phyloP scores from a whole-genome alignment of 2,329 filamentous ascomycete species.

The Diaporthe sp. region DNA sequence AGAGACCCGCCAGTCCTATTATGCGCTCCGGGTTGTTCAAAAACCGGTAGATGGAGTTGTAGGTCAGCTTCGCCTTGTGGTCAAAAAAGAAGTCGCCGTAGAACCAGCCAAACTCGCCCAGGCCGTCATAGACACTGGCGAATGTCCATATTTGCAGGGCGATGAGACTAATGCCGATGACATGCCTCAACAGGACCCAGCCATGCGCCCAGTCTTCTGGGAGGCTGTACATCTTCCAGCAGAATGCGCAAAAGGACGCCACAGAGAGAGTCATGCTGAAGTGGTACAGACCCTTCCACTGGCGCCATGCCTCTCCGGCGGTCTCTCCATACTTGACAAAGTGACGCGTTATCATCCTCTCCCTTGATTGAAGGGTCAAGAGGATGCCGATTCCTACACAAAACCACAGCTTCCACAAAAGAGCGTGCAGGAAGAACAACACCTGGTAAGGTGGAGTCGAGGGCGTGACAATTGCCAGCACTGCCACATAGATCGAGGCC shows the following conservation, averaged over 20 bases:
- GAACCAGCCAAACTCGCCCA: constrained; percentile 99
- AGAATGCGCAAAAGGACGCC: constrained; percentile 86
- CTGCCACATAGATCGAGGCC: constrained; percentile 79
- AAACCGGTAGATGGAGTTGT: constrained; percentile 97
- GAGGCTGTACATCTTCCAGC: constrained; percentile 96
- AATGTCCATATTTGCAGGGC: constrained; percentile 93
- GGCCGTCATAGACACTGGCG: constrained; percentile 90
- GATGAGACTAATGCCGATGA: constrained; percentile 83
- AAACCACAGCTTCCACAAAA: constrained; percentile 91
- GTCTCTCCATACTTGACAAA: constrained; percentile 97
- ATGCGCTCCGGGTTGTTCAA: constrained; percentile 97
- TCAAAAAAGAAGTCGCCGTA: constrained; percentile 99
- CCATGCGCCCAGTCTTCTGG: constrained; percentile 89
- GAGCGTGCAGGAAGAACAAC: constrained; percentile 83
- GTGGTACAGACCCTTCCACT: constrained; percentile 98
- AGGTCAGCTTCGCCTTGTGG: constrained; percentile 86
- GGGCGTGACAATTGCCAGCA: constrained; percentile 80
- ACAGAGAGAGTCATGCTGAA: constrained; percentile 93
- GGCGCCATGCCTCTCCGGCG: constrained; percentile 91
- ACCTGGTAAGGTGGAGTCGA: constrained; percentile 79
- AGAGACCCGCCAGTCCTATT: constrained; percentile 92
- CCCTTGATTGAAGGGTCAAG: constrained; percentile 84
- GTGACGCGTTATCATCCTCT: constrained; percentile 96
- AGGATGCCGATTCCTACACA: constrained; percentile 87
- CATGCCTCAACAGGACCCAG: constrained; percentile 86